Evolutionary conservation across 75 land plant species (phyloP), one percentile per base, ranked within the genome.

Genomic region (Pinus taeda): DNA sequence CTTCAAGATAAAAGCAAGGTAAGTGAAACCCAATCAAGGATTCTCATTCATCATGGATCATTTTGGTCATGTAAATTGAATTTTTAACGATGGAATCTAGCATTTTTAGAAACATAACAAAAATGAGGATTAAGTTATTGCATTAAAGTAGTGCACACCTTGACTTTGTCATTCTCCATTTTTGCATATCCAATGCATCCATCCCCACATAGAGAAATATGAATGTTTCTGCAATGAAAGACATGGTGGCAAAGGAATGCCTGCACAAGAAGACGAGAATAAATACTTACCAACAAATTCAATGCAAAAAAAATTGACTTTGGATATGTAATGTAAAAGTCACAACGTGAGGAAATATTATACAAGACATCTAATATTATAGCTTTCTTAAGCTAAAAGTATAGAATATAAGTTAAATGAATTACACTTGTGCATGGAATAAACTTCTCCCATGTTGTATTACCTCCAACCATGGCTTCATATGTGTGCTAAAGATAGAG

Each of bases 141-240:
- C 55, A 49, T 9, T 49, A 49, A 49, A 9, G 11, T 49, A 49
- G 55, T 11, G 11, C 12, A 11, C 57, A 79, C 84, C 84, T 76
- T 20, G 73, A 73, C 37, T 80, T 15, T 15, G 61, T 73, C 58
- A 30, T 65, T 63, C 64, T 77, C 83, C 86, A 81, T 60, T 76
- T 85, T 15, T 81, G 75, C 29, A 78, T 73, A 36, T 85, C 79
- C 73, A 85, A 69, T 11, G 81, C 83, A 80, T 84, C 83, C 83
- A 79, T 84, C n/a, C 85, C 85, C 45, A 84, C 85, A 63, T 84
- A 85, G 4, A 85, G 65, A 33, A 84, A 84, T 53, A 84, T 84
- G 62, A 84, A 84, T n/a, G 78, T 80, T 74, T 84, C 85, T 13
- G 86, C 74, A 74, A 85, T 85, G 39, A 81, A 85, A 33, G 83